phyloP scores from a whole-genome alignment of 768 basidiomycete genomes.

The Nidularia pulvinata region DNA sequence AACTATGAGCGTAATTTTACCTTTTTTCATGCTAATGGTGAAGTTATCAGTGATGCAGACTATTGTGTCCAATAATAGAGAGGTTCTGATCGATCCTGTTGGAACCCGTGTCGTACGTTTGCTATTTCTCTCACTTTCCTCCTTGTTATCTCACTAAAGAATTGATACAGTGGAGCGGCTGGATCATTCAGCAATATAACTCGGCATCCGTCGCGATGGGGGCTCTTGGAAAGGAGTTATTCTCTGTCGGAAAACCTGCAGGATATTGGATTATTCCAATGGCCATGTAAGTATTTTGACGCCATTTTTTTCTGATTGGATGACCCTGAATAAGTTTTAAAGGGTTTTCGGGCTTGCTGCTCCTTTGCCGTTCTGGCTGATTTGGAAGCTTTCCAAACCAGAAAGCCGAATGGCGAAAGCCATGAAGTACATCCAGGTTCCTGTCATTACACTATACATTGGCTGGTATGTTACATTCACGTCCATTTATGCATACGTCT shows the following conservation, averaged over 20 bases:
- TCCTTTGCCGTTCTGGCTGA: conserved; percentile 48
- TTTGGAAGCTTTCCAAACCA: conserved; percentile 32
- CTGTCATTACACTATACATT: conserved; percentile 38
- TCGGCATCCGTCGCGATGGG: conserved; percentile 57
- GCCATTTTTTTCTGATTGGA: neutral
- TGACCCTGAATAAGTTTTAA: neutral
- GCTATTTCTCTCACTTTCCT: neutral
- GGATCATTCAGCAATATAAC: conserved; percentile 53
- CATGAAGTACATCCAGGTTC: conserved; percentile 43
- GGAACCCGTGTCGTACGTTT: conserved; percentile 42
- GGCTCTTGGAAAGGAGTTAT: conserved; percentile 52
- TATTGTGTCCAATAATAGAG: conserved; percentile 44
- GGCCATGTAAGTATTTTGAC: conserved; percentile 29
- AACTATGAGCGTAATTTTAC: conserved; percentile 3
- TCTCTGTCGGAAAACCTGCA: conserved; percentile 43
- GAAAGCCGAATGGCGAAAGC: conserved; percentile 24
- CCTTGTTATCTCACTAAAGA: neutral
- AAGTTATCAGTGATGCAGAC: conserved; percentile 41
- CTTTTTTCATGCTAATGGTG: neutral
- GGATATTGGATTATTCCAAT: conserved; percentile 42
- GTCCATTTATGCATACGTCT: neutral
- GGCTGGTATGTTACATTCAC: conserved; percentile 19
- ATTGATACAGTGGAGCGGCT: conserved; percentile 41
- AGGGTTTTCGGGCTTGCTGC: conserved; percentile 45
- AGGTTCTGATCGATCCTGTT: conserved; percentile 42